These are phyloP conservation scores for Diaporthe sp. DNA, from an alignment of 2,329 filamentous ascomycete species.

Conservation along the genomic window DNA sequence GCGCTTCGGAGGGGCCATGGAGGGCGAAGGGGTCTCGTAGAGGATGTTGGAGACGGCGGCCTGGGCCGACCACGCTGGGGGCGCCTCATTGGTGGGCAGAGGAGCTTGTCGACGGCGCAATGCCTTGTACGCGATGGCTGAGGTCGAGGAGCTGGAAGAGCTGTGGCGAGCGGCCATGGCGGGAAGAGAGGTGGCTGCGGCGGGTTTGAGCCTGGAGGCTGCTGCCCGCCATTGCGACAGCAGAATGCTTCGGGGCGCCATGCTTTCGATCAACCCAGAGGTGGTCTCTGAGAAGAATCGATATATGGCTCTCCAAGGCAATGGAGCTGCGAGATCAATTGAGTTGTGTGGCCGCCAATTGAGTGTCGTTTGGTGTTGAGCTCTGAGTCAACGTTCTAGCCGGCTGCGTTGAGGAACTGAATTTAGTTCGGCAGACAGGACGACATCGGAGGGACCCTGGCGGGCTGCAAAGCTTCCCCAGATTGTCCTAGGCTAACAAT, in stretches of 20 bases:
- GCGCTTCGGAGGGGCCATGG: constrained; percentile 86
- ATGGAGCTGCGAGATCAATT: constrained; percentile 21
- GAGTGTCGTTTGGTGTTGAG: constrained; percentile 22
- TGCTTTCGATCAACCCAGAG: constrained; percentile 40
- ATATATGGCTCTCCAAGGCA: constrained; percentile 34
- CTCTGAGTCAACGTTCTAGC: constrained; percentile 37
- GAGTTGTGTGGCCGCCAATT: constrained; percentile 16
- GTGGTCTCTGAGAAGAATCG: constrained; percentile 38
- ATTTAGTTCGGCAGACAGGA: constrained; percentile 21
- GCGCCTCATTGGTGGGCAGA: constrained; percentile 81
- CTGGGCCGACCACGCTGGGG: constrained; percentile 88
- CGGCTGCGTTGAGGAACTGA: constrained; percentile 16
- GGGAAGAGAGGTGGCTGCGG: constrained; percentile 45
- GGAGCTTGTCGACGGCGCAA: constrained; percentile 91
- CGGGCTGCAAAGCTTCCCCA: constrained; percentile 23
- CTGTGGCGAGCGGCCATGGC: constrained; percentile 53
- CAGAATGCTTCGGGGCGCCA: constrained; percentile 41
- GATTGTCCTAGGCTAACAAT: constrained; percentile 29
- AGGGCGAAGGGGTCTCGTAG: constrained; percentile 95
- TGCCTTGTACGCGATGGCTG: constrained; percentile 96
- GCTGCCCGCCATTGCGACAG: constrained; percentile 45
- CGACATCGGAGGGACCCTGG: constrained; percentile 34
- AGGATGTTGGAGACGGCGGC: constrained; percentile 98
- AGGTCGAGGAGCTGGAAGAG: constrained; percentile 81
- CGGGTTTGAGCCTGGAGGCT: constrained; percentile 43